Conservation (phyloP, 805 yeast species). For the Starmerella etchellsii region DNA sequence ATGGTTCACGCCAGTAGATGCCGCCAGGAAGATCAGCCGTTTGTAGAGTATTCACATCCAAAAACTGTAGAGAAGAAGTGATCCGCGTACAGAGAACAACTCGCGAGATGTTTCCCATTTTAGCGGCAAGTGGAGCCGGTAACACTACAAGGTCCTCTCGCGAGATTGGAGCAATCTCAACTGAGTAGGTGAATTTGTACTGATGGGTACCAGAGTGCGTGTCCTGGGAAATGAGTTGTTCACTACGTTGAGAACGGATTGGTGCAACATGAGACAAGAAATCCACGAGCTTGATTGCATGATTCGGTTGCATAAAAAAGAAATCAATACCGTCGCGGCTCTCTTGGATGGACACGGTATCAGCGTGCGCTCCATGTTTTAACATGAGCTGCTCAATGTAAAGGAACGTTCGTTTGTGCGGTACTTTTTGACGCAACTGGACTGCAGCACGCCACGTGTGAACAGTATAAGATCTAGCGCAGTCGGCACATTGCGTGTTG, state of each 20-base stretch:
- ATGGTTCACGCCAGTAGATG: conserved; percentile 71
- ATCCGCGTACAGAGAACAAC: conserved; percentile 74
- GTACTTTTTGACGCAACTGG: conserved; percentile 89
- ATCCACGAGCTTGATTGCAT: conserved; percentile 86
- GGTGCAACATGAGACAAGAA: conserved; percentile 76
- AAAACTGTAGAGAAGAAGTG: conserved; percentile 64
- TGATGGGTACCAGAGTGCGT: conserved; percentile 79
- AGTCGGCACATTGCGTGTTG: conserved; percentile 95
- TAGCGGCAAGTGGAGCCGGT: conserved; percentile 67
- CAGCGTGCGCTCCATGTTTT: conserved; percentile 82
- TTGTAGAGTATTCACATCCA: conserved; percentile 69
- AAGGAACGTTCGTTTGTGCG: conserved; percentile 86
- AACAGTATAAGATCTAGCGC: conserved; percentile 87
- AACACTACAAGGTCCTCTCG: conserved; percentile 83
- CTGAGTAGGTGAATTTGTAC: conserved; percentile 77
- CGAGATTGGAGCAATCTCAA: conserved; percentile 87
- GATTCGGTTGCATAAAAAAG: conserved; percentile 73
- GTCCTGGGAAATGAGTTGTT: conserved; percentile 78
- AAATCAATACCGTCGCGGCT: conserved; percentile 85
- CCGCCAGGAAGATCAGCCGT: conserved; percentile 57
- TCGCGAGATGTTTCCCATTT: conserved; percentile 66
- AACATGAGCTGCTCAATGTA: conserved; percentile 84
- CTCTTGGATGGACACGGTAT: conserved; percentile 81
- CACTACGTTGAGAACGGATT: conserved; percentile 64
- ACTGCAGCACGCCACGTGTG: conserved; percentile 96